Conservation (phyloP, 2,329 filamentous ascomycete species). For the Madurella fahalii region DNA sequence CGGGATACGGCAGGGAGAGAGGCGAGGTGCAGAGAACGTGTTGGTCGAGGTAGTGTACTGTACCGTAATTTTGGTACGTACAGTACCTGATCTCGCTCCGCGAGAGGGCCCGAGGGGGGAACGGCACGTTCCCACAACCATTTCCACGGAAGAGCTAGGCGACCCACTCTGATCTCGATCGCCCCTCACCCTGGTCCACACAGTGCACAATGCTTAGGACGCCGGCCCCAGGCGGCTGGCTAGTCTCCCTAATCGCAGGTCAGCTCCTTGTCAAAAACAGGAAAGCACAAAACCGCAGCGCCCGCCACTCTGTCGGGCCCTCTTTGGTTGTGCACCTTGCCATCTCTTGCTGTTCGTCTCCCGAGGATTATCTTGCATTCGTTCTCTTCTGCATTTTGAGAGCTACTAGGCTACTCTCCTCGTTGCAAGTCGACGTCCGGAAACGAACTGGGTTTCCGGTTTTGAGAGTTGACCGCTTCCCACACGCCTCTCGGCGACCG, state of each 20-base stretch:
- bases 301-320: conserved; percentile 15
- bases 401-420: neutral
- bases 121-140: conserved; percentile 23
- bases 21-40: neutral
- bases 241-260: conserved; percentile 6
- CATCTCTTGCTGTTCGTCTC: neutral
- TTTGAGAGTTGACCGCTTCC: too few species aligned
- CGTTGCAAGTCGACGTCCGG: neutral
- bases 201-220: conserved; percentile 10
- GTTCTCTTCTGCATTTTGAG: neutral
- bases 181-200: conserved; percentile 17
- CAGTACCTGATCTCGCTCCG: conserved; percentile 9
- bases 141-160: conserved; percentile 21
- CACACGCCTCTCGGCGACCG: too few species aligned
- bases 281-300: conserved; percentile 20
- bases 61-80: too few species aligned
- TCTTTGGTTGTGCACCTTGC: conserved; percentile 7
- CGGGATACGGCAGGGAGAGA: neutral
- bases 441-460: neutral
- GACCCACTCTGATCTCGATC: conserved; percentile 23
- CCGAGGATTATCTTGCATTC: neutral
- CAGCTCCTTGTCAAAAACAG: conserved; percentile 18
- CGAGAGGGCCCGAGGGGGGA: conserved; percentile 9
- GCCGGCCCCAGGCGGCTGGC: conserved; percentile 17
- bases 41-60: too few species aligned